Conservation (phyloP, 2,329 filamentous ascomycete genomes). For the Nannizziopsis barbatae region DNA sequence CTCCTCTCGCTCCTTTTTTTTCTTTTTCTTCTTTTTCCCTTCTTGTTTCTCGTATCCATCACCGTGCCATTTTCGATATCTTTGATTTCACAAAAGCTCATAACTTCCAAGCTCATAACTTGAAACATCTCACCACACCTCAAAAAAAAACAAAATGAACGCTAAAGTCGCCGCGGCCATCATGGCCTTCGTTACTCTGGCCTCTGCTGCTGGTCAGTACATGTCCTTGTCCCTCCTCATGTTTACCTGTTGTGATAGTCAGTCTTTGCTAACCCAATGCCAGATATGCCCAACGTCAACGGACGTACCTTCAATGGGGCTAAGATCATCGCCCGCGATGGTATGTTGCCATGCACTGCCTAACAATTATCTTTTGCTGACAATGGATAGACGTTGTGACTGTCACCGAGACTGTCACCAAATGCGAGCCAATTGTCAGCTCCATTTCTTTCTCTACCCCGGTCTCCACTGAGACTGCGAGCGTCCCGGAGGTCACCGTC, state of each 20-base stretch:
- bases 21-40: constrained; percentile 8
- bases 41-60: not conserved
- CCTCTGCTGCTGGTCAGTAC: constrained; percentile 18
- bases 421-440: constrained; percentile 3
- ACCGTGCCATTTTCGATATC: constrained; percentile 9
- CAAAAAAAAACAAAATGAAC: constrained; percentile 15
- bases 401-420: constrained; percentile 21
- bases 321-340: constrained; percentile 5
- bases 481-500: not conserved
- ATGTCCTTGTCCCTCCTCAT: not conserved
- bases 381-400: constrained; percentile 8
- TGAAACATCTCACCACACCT: not conserved
- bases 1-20: constrained; percentile 3
- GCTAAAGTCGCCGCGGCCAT: constrained; percentile 17
- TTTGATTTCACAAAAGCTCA: not conserved
- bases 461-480: not conserved
- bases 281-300: not conserved
- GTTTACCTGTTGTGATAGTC: not conserved
- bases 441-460: not conserved
- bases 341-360: constrained; percentile 6
- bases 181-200: constrained; percentile 17
- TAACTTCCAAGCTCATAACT: not conserved
- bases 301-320: constrained; percentile 1
- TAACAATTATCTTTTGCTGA: not conserved
- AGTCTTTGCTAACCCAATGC: not conserved